Conservation (phyloP, 2,329 filamentous ascomycete species). For the Talaromyces sp. region DNA sequence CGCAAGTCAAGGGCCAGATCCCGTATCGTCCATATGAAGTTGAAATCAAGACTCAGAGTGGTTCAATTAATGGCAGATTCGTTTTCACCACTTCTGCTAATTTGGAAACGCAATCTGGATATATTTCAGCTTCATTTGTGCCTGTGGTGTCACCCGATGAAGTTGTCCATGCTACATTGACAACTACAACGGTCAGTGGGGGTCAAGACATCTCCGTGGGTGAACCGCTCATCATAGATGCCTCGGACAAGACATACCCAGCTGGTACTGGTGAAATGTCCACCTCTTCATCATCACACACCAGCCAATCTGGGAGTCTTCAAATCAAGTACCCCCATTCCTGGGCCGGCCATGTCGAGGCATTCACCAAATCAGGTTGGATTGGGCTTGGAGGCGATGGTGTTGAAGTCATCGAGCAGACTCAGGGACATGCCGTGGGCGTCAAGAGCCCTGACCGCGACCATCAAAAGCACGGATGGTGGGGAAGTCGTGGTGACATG, state of each 20-base stretch:
- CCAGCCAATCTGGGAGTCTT: constrained; percentile 24
- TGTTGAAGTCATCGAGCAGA: constrained; percentile 21
- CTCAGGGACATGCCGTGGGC: constrained; percentile 17
- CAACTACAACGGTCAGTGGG: constrained; percentile 21
- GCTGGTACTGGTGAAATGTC: neutral
- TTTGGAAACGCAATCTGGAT: constrained; percentile 46
- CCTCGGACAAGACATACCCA: neutral
- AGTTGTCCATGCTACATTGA: constrained; percentile 31
- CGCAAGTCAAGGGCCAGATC: constrained; percentile 1
- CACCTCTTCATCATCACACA: constrained; percentile 21
- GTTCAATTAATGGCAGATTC: constrained; percentile 40
- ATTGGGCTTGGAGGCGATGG: constrained; percentile 25
- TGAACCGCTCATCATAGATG: constrained; percentile 21
- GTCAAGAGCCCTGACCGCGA: constrained; percentile 18
- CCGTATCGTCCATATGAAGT: constrained; percentile 27
- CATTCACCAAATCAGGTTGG: constrained; percentile 19
- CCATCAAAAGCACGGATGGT: constrained; percentile 21
- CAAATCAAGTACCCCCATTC: constrained; percentile 28
- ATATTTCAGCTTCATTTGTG: constrained; percentile 12
- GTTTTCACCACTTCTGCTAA: constrained; percentile 50
- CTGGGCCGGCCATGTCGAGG: constrained; percentile 32
- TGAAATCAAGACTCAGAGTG: constrained; percentile 28
- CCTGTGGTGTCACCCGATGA: constrained; percentile 2
- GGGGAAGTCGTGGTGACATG: constrained; percentile 24
- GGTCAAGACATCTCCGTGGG: constrained; percentile 21